Conservation (phyloP, 2,329 filamentous ascomycete species). For the Fusarium subglutinans region DNA sequence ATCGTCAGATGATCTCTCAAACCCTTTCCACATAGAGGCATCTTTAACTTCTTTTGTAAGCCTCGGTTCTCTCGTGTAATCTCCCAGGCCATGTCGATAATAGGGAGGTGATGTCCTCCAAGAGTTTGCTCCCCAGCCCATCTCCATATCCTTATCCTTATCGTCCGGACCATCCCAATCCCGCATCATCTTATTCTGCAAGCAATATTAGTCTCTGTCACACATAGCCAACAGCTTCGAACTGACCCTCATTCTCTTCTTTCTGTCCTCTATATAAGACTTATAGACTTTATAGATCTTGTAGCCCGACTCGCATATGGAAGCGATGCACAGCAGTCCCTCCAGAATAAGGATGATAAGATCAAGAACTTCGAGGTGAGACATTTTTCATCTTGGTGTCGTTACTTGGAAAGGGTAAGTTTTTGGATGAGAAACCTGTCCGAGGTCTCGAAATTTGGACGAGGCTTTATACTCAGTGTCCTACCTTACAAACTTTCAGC, state of each 20-base stretch:
- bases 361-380: not conserved
- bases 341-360: not conserved
- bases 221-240: not conserved
- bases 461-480: not conserved
- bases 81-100: not conserved
- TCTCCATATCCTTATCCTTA: not conserved
- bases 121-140: not conserved
- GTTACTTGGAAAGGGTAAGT: not conserved
- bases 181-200: not conserved
- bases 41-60: rapidly evolving
- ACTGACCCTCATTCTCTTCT: not conserved
- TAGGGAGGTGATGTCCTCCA: too few species aligned
- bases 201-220: not conserved
- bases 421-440: not conserved
- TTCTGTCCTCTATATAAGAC: not conserved
- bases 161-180: not conserved
- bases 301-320: not conserved
- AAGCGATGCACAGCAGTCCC: not conserved
- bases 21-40: too few species aligned
- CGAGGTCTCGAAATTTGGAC: rapidly evolving
- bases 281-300: not conserved
- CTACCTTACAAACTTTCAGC: rapidly evolving
- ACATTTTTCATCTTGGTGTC: not conserved
- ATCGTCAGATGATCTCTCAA: not conserved
- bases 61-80: not conserved